Base-by-base conservation (phyloP, 2,329 filamentous ascomycete genomes). In the Penicillium fuscoglaucum region DNA sequence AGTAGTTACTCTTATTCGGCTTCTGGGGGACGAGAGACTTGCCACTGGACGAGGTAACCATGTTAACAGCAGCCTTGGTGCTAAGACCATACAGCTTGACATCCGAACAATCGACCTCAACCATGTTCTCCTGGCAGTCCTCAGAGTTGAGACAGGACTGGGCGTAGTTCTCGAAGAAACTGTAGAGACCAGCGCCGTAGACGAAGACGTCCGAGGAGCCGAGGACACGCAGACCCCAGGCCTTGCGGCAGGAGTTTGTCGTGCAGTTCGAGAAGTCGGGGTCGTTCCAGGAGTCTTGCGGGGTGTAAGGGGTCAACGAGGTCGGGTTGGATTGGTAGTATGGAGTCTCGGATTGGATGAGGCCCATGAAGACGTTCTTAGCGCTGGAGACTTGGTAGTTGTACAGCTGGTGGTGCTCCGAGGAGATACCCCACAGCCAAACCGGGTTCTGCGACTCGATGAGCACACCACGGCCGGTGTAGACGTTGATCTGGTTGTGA, bases 281-380 rank as follows among this genome's bases (percentile, higher is more conserved):
- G 87, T 89, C 74, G 31, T 71, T 72, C 68, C 70, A 76, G 7
- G 63, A 62, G 4, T 63, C 31, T 46, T 76, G 73, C 4, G 74
- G 69, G 0, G 65, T 73, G 66, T 73, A 78, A 10, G 75, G 75
- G 10, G 84, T 80, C 10, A 84, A 81, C 2, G 90, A 84, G 65
- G 89, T 83, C 5, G 92, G 91, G 78, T 93, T 93, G 72, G 89
- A 84, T 78, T 96, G 90, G 82, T 89, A 91, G 80, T 86, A 85
- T 33, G 92, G 90, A 6, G 92, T 96, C 78, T 97, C 93, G 4
- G 90, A 90, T 78, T 97, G 93, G 68, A 96, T 91, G 51, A 90
- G 79, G 12, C 85, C 87, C 83, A 96, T 88, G 79, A 89, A 96
- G 62, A 96, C 82, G 70, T 93, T 89, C 69, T 86, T 82, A 2